Evolutionary conservation across 2,329 filamentous ascomycete species (phyloP).

Genomic region (Penicillium palitans): DNA sequence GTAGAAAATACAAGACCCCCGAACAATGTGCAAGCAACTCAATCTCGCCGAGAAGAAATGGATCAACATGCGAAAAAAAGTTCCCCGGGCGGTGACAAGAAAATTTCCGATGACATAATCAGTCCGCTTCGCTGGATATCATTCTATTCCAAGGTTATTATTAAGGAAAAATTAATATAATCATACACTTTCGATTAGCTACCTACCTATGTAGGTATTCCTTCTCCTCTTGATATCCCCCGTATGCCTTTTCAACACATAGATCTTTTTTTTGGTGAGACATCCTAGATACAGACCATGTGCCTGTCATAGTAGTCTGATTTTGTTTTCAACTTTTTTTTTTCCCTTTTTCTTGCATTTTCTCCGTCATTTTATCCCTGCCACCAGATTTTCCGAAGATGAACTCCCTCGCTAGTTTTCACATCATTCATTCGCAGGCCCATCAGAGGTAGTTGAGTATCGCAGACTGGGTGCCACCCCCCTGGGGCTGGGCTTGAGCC

Average conservation of each 20-base stretch:
- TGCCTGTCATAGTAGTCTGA: neutral
- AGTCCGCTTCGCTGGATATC: neutral
- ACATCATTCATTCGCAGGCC: neutral
- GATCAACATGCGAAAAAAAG: conserved; percentile 36
- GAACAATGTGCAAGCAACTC: conserved; percentile 13
- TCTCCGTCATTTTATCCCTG: neutral
- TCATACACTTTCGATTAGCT: neutral
- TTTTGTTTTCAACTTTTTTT: neutral
- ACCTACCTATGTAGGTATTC: neutral
- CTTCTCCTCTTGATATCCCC: neutral
- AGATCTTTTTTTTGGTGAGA: neutral
- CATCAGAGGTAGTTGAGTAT: neutral
- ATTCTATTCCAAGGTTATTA: neutral
- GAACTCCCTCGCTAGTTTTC: neutral
- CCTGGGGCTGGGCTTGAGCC: neutral
- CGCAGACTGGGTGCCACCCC: no score
- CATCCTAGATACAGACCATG: neutral
- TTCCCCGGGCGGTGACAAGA: conserved; percentile 30
- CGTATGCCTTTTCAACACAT: neutral
- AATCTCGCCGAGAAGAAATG: conserved; percentile 24
- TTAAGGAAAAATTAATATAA: neutral
- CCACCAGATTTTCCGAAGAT: neutral
- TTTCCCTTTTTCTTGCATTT: neutral
- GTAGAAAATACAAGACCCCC: conserved; percentile 14
- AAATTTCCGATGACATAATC: conserved; percentile 21